Percentiles rank a stretch among this genome's conserved stretches.
Conservation (phyloP, 495 filamentous ascomycete species). For the Podospora pseudopauciseta region DNA sequence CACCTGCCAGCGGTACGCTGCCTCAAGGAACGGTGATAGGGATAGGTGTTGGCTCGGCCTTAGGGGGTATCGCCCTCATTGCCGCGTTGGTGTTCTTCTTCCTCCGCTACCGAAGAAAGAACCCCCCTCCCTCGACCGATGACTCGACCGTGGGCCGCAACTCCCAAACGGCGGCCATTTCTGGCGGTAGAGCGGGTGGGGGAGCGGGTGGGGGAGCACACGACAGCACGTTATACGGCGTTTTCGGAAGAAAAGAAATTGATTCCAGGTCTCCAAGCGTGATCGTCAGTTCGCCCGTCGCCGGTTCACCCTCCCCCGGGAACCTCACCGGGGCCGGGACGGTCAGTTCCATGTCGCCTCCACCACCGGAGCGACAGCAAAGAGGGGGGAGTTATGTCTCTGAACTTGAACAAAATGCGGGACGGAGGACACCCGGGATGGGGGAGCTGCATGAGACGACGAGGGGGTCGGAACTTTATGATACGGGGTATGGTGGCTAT, state of each 20-base stretch:
- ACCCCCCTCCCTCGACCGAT: neutral
- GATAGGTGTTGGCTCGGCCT: neutral
- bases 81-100: neutral
- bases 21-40: neutral
- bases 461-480: neutral
- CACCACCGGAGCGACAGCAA: neutral
- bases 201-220: neutral
- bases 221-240: neutral
- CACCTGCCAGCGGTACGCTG: neutral
- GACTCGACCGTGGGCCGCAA: neutral
- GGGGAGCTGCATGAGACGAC: neutral
- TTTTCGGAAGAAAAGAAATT: neutral
- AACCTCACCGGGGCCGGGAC: neutral
- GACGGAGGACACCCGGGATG: neutral
- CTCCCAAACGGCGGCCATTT: neutral
- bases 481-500: neutral
- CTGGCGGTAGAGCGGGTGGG: neutral
- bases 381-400: neutral
- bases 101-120: neutral
- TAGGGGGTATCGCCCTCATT: neutral
- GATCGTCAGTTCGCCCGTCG: neutral
- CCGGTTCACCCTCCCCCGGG: neutral
- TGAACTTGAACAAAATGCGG: neutral
- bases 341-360: neutral
- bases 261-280: neutral